Evolutionary conservation across 495 filamentous ascomycete genomes (phyloP).

Genomic region (Astrocystis sublimbata): DNA sequence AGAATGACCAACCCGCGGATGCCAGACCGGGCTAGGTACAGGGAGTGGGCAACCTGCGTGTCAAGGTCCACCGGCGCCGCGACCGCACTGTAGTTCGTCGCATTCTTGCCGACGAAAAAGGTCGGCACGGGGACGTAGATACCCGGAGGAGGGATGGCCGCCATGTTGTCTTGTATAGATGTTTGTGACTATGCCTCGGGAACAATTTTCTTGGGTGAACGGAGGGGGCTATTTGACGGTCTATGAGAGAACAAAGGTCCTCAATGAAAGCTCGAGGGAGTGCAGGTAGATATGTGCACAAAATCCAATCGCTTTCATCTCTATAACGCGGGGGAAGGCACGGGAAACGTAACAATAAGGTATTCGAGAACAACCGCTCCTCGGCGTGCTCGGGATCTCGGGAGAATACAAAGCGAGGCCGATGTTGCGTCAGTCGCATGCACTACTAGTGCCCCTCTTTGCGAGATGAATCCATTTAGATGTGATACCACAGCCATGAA

Average conservation of each 20-base stretch:
- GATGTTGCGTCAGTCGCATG: constrained; percentile 31
- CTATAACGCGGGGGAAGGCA: constrained; percentile 8
- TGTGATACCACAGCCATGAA: too few species aligned
- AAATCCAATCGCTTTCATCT: background rate
- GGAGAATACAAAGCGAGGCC: constrained; percentile 19
- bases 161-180: constrained; percentile 17
- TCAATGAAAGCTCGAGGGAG: background rate
- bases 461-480: too few species aligned
- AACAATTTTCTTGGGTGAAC: background rate
- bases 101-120: constrained; percentile 41
- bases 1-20: constrained; percentile 67
- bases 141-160: constrained; percentile 37
- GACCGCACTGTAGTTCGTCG: constrained; percentile 22
- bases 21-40: constrained; percentile 63
- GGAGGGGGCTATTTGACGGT: background rate
- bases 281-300: too few species aligned
- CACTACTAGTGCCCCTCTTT: too few species aligned
- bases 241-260: background rate
- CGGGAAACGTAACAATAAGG: background rate
- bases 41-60: constrained; percentile 58
- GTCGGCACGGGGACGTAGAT: constrained; percentile 49
- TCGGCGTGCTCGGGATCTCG: constrained; percentile 13
- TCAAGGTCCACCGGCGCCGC: constrained; percentile 49
- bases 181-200: background rate
- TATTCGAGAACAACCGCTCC: background rate